Evolutionary conservation across 129 eudicot genomes (phyloP).

Genomic region (Flaveria bidentis): DNA sequence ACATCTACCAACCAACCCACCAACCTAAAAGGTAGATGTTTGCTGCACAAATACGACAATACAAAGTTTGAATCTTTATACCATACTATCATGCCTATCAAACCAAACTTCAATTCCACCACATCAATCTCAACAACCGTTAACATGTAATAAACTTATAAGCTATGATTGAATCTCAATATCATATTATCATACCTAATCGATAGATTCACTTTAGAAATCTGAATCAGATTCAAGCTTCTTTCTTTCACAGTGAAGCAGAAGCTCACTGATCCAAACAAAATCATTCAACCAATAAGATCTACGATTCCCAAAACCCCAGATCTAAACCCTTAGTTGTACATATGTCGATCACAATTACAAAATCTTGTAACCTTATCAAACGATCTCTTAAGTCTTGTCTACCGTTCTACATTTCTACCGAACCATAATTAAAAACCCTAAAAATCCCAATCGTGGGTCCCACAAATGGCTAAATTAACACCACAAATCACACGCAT

Average conservation of each 20-base stretch:
- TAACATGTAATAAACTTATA: too few species aligned
- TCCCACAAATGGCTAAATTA: slow-evolving; percentile 14
- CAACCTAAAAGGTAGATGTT: slow-evolving; percentile 4
- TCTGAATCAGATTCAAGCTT: slow-evolving; percentile 23
- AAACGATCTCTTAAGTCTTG: neutral
- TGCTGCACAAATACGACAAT: neutral
- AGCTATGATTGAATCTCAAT: neutral
- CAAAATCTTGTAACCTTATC: too few species aligned
- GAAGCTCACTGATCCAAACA: slow-evolving; percentile 28
- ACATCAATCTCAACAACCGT: slow-evolving; percentile 6
- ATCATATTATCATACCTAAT: slow-evolving; percentile 19
- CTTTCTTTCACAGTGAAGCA: slow-evolving; percentile 32
- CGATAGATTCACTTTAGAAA: slow-evolving; percentile 24
- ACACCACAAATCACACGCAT: slow-evolving; percentile 10
- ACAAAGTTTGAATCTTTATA: too few species aligned
- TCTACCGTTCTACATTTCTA: slow-evolving; percentile 17
- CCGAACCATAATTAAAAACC: slow-evolving; percentile 10
- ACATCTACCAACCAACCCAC: slow-evolving; percentile 11
- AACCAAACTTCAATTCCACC: neutral
- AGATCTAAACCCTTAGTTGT: slow-evolving; percentile 24
- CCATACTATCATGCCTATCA: too few species aligned
- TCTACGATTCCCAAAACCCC: neutral
- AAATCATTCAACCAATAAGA: slow-evolving; percentile 16
- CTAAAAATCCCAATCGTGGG: slow-evolving; percentile 6
- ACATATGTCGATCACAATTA: too few species aligned